Conservation (phyloP, 768 basidiomycete genomes). For the Tubosaeta sp. region DNA sequence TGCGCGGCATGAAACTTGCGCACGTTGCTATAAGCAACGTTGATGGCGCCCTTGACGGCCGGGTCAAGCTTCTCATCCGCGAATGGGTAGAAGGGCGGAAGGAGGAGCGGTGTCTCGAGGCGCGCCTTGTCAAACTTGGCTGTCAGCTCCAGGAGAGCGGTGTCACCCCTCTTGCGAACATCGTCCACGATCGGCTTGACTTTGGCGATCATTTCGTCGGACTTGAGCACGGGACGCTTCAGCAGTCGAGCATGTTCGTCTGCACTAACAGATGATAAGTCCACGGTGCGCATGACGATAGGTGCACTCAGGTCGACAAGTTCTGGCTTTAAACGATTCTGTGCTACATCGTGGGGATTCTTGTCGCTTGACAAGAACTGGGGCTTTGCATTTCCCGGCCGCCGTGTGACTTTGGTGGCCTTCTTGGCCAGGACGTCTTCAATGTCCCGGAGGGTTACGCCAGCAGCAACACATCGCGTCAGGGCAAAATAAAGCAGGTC, state of each 20-base stretch:
- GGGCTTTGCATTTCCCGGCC: constrained; percentile 90
- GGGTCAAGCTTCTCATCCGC: constrained; percentile 53
- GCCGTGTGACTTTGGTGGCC: constrained; percentile 79
- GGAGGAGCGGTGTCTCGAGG: constrained; percentile 63
- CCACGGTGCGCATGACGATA: constrained; percentile 77
- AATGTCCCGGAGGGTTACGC: constrained; percentile 79
- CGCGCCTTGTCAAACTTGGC: constrained; percentile 88
- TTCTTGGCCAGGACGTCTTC: constrained; percentile 81
- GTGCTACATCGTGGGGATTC: constrained; percentile 23
- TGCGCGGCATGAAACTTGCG: constrained; percentile 90
- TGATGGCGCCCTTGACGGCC: constrained; percentile 75
- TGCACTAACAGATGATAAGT: constrained; percentile 45
- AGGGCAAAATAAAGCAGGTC: constrained; percentile 93
- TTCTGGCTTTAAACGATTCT: constrained; percentile 25
- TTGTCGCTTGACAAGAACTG: constrained; percentile 48
- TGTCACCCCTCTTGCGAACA: constrained; percentile 80
- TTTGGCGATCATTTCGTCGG: constrained; percentile 59
- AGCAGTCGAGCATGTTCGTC: constrained; percentile 66
- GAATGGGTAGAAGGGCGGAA: constrained; percentile 63
- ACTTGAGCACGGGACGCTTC: constrained; percentile 83
- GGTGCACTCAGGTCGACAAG: constrained; percentile 34
- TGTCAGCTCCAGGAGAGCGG: constrained; percentile 81
- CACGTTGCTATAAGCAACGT: constrained; percentile 88
- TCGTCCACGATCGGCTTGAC: constrained; percentile 92
- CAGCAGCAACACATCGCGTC: constrained; percentile 76